Percentiles rank a stretch among this genome's conserved stretches.
These are phyloP conservation scores for Sicyos edulis DNA, from an alignment of 306 rosid genomes.

Conservation along the genomic window DNA sequence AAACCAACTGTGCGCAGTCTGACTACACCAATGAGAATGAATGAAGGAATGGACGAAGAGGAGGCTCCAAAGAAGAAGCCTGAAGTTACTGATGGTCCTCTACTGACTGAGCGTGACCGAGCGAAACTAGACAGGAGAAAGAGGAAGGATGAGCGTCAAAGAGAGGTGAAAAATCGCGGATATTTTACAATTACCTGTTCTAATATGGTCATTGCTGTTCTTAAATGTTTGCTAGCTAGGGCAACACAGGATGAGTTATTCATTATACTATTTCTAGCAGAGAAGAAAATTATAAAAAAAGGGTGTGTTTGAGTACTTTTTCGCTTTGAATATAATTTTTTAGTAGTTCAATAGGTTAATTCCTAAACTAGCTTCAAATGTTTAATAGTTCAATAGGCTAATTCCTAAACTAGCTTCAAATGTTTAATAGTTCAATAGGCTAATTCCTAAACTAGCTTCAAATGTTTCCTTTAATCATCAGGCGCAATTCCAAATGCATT, in stretches of 20 bases:
- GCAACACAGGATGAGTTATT: background rate
- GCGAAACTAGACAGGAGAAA: slow-evolving; percentile 69
- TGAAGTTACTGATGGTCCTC: slow-evolving; percentile 77
- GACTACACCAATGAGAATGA: slow-evolving; percentile 80
- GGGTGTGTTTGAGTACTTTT: background rate
- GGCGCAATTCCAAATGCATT: slow-evolving; percentile 80
- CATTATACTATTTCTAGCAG: background rate
- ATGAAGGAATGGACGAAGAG: slow-evolving; percentile 82
- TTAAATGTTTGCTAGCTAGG: background rate
- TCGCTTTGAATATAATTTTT: background rate
- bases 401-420: slow-evolving; percentile 14
- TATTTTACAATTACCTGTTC: background rate
- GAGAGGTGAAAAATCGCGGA: slow-evolving; percentile 58
- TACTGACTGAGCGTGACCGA: slow-evolving; percentile 75
- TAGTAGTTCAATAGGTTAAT: background rate
- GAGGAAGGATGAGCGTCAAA: slow-evolving; percentile 91
- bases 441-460: slow-evolving; percentile 15
- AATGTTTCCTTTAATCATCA: slow-evolving; percentile 23
- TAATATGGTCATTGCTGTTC: background rate
- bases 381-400: background rate
- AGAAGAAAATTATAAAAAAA: background rate
- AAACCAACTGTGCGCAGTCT: slow-evolving; percentile 82
- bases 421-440: background rate
- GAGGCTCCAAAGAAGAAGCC: slow-evolving; percentile 74
- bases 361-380: slow-evolving; percentile 7